phyloP scores from a whole-genome alignment of 306 rosid species.

The Cucurbita pepo region DNA sequence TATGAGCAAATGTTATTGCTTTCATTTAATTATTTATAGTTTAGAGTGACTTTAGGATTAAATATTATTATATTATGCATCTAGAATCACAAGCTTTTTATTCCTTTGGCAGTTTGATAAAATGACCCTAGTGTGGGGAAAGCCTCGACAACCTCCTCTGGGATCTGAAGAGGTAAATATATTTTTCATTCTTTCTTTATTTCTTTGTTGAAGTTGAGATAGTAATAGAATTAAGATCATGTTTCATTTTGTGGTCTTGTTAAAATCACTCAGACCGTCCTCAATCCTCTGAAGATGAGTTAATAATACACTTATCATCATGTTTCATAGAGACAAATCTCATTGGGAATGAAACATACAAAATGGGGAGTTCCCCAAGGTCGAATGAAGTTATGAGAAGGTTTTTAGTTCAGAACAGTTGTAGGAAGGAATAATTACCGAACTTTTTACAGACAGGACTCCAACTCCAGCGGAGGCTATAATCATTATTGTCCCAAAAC shows the following conservation, averaged over 20 bases:
- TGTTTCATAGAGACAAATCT: not conserved
- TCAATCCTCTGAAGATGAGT: not conserved
- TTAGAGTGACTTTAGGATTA: not conserved
- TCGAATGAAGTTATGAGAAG: not conserved
- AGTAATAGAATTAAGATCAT: not conserved
- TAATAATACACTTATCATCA: not conserved
- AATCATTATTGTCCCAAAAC: not conserved
- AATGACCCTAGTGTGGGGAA: constrained; percentile 69
- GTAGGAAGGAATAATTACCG: not conserved
- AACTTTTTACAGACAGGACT: not conserved
- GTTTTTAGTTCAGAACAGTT: not conserved
- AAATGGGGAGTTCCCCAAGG: not conserved
- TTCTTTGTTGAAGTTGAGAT: constrained; percentile 2
- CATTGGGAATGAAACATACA: not conserved
- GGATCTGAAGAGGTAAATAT: constrained; percentile 62
- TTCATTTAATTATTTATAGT: not conserved
- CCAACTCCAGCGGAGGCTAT: not conserved
- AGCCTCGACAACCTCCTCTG: constrained; percentile 76
- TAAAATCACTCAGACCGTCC: not conserved
- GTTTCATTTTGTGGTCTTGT: not conserved
- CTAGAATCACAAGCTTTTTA: not conserved
- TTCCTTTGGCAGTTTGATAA: constrained; percentile 52
- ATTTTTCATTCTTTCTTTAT: not conserved
- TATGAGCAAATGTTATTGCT: not conserved
- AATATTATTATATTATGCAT: not conserved